phyloP scores from a whole-genome alignment of 352 stramenopile species.

The Phytophthora pinifolia region DNA sequence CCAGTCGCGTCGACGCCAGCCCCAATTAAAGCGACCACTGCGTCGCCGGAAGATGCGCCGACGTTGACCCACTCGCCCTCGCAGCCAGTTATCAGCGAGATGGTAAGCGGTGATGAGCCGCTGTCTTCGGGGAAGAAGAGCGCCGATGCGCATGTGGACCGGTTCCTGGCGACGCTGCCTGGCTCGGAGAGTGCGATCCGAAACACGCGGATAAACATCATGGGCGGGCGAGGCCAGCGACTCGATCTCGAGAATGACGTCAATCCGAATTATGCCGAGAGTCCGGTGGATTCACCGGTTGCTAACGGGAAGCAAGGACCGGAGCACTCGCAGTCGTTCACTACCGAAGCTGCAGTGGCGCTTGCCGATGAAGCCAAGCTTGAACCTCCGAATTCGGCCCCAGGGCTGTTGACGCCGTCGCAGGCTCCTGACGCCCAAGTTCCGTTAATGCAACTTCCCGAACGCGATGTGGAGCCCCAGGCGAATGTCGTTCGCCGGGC shows the following conservation, averaged over 20 bases:
- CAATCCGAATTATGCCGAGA: constrained; percentile 39
- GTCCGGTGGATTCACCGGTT: constrained; percentile 17
- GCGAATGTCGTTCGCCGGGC: constrained; percentile 27
- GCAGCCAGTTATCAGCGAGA: constrained; percentile 33
- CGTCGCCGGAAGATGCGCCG: constrained; percentile 5
- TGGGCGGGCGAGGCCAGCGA: constrained; percentile 89
- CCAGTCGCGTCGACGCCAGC: neutral
- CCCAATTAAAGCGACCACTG: neutral
- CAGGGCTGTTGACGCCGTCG: constrained; percentile 35
- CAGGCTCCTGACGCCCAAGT: constrained; percentile 23
- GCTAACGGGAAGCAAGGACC: constrained; percentile 24
- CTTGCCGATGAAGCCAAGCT: constrained; percentile 5
- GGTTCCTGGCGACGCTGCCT: constrained; percentile 82
- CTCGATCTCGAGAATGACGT: constrained; percentile 75
- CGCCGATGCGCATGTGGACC: constrained; percentile 56
- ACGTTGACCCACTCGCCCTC: constrained; percentile 16
- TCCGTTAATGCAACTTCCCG: constrained; percentile 34
- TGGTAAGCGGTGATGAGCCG: constrained; percentile 45
- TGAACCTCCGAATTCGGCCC: constrained; percentile 30
- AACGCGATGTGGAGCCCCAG: constrained; percentile 30
- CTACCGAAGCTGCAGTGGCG: constrained; percentile 15
- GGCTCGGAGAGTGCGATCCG: constrained; percentile 91
- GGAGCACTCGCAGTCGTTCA: constrained; percentile 32
- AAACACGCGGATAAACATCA: constrained; percentile 89
- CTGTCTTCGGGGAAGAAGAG: constrained; percentile 48